These are phyloP conservation scores for Dendrobium officinale DNA, from an alignment of 106 monocot species.

Conservation along the genomic window DNA sequence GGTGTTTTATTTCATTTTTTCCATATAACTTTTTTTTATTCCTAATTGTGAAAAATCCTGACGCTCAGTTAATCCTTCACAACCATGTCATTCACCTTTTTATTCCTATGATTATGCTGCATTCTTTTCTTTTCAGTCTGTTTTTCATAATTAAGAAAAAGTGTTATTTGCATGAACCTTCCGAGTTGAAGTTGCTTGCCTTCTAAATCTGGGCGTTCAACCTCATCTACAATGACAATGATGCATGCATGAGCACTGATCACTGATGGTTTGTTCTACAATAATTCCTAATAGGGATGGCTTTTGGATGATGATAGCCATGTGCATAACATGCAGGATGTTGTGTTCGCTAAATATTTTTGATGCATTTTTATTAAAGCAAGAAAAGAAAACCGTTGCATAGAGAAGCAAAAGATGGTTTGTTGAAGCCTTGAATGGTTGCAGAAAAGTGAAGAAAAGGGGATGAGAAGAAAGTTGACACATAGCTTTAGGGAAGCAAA, in stretches of 20 bases:
- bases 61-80: background rate
- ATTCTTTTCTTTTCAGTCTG: background rate
- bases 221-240: background rate
- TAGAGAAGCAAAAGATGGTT: background rate
- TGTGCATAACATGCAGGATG: background rate
- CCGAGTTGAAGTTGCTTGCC: background rate
- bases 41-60: background rate
- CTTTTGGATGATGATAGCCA: background rate
- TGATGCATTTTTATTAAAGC: background rate
- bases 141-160: background rate
- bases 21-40: background rate
- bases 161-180: background rate
- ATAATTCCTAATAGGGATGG: background rate
- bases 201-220: background rate
- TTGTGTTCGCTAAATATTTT: background rate
- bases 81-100: background rate
- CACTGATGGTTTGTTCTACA: background rate
- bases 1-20: background rate
- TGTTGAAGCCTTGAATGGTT: background rate
- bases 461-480: background rate
- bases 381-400: background rate
- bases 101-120: background rate
- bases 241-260: background rate
- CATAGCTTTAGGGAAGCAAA: background rate
- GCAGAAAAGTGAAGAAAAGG: background rate